A percentile compares a stretch with the other conserved stretches of the same genome.
These are phyloP conservation scores for Discostella stelligera DNA, from an alignment of 352 stramenopile species.

Conservation along the genomic window DNA sequence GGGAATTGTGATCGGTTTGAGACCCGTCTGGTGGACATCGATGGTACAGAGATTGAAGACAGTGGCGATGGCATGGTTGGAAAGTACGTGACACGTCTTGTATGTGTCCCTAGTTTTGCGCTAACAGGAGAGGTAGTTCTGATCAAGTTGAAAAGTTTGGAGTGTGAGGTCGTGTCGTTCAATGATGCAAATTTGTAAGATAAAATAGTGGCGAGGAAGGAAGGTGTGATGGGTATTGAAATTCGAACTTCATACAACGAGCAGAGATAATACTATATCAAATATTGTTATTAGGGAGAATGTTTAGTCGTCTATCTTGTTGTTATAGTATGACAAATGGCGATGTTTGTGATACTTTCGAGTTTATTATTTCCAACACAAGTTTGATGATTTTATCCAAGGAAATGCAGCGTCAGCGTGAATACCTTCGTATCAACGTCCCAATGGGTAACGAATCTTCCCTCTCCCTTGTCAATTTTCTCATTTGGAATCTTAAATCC, in stretches of 20 bases:
- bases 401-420: constrained; percentile 87
- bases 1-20: constrained; percentile 89
- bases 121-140: constrained; percentile 88
- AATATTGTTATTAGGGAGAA: not conserved
- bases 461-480: constrained; percentile 92
- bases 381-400: constrained; percentile 37
- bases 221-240: not conserved
- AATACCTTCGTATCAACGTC: constrained; percentile 94
- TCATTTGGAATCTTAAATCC: constrained; percentile 99
- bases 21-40: constrained; percentile 81
- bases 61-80: constrained; percentile 13
- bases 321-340: not conserved
- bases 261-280: not conserved
- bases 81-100: constrained; percentile 79
- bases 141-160: constrained; percentile 85
- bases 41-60: constrained; percentile 52
- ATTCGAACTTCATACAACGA: not conserved
- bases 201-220: not conserved
- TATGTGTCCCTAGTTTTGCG: constrained; percentile 90
- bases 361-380: no score
- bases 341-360: not conserved
- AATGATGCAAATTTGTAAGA: constrained; percentile 28
- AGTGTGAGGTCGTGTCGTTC: constrained; percentile 70
- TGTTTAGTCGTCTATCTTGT: not conserved
- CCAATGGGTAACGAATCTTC: constrained; percentile 97